Evolutionary conservation across 2,329 filamentous ascomycete species (phyloP), one percentile per base, ranked within the genome.

Genomic region (Claviceps sp.): DNA sequence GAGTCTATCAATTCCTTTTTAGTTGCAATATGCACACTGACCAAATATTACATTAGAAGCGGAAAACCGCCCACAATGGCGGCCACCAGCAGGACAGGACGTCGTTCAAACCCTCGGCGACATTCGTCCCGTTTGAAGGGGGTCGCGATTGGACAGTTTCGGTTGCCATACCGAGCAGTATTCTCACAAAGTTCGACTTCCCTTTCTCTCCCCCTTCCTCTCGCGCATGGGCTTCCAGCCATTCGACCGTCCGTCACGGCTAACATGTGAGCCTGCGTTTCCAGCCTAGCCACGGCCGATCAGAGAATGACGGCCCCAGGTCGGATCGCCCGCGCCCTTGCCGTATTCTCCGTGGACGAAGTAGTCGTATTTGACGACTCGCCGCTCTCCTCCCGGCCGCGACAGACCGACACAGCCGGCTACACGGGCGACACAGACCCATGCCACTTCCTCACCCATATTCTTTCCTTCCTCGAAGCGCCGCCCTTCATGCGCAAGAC

Each of bases 271-370:
- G 2, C 4, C 14, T 11, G 4, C 48, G 58, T 43, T 10, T 16
- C 11, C 26, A 89, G 85, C 63, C 81, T 83, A 40, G 73, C 80
- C 53, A 85, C 83, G 10, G 80, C 84, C 56, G 87, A 94, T 55
- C 82, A 87, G 62, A 84, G 88, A 63, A 88, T 84, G 39, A 75
- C 77, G 47, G 74, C 86, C 47, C 84, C 83, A 1, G 86, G 85
- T 7, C 82, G 85, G 57, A 82, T 95, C 50, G 88, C 88, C 5
- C 85, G 89, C 50, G 87, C 87, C 38, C 77, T 89, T 50, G 85
- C 87, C 55, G 84, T 94, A 56, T 94, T 93, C 69, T 84, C 80
- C 61, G 77, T 95, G 58, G 89, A 95, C 64, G 89, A 95, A 68
- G 76, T 94, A 34, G 75, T 95, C 49, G 72, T 95, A 51, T 95